Evolutionary conservation across 257 asterid genomes (phyloP), one percentile per base, ranked within the genome.

Genomic region (Scutellaria barbata): DNA sequence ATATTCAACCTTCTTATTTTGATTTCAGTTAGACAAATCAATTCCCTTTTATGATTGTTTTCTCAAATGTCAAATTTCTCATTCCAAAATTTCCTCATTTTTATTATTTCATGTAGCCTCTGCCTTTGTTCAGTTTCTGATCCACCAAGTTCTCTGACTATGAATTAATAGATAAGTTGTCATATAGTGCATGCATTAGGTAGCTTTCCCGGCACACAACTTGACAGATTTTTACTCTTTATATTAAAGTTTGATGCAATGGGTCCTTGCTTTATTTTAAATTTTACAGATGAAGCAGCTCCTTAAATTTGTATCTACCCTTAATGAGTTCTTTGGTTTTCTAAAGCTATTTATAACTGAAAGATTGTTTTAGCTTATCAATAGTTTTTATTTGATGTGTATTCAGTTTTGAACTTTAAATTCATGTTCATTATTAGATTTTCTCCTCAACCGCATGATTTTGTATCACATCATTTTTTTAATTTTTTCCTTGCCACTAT

Each of bases 91-190:
- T 37, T 56, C 59, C 54, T 12, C 48, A 10, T 66, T 37, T 37
- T 39, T 54, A 47, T 22, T 11, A 64, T 63, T 62, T n/a, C 37
- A 40, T 68, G 37, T 63, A 33, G 51, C 77, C 6, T 59, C 57
- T 58, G 54, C 63, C 71, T 73, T 59, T 56, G 58, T 77, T 70
- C 16, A 53, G 58, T 35, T 66, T 45, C 42, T 74, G 66, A 50
- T 42, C 62, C 47, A 66, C 50, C 57, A 53, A 30, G 17, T 30
- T 45, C 53, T 39, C 67, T 35, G 51, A 30, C 68, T 35, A 6
- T 59, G 43, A 50, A 67, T 56, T 61, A 45, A 60, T 61, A 56
- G 14, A 64, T 63, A 43, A 12, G 50, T 13, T n/a, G 62, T 60
- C 41, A 18, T 48, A 12, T 63, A 22, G n/a, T 54, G 41, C 22